Percentiles rank a stretch among this genome's conserved stretches.
Evolutionary conservation across 2,329 filamentous ascomycete species (phyloP).

Genomic region (Endoconidiophora laricicola): DNA sequence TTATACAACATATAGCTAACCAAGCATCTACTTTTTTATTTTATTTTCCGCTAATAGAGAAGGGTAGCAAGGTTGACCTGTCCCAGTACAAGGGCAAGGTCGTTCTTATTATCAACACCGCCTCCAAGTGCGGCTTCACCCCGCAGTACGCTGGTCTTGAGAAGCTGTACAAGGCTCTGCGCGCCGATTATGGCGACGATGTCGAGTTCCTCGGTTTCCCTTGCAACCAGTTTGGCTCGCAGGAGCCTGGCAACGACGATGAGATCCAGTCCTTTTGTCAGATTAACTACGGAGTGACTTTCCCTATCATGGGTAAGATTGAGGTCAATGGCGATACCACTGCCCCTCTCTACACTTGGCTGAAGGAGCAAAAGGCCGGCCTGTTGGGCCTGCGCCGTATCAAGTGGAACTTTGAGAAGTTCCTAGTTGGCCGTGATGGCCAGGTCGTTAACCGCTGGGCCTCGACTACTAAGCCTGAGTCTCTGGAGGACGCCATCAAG

Average conservation of each 20-base stretch:
- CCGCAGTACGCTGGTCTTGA: conserved; percentile 87
- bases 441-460: conserved; percentile 76
- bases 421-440: conserved; percentile 72
- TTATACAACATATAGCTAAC: too few species aligned
- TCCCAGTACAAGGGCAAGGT: conserved; percentile 73
- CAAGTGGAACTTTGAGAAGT: conserved; percentile 99
- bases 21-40: too few species aligned
- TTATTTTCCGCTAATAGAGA: conserved; percentile 17
- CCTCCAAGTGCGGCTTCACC: conserved; percentile 97
- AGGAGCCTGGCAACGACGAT: conserved; percentile 73
- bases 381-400: conserved; percentile 75
- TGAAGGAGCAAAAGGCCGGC: conserved; percentile 59
- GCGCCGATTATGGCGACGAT: conserved; percentile 50
- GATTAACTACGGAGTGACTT: conserved; percentile 83
- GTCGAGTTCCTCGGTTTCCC: conserved; percentile 90
- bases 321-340: conserved; percentile 83
- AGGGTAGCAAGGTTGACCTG: conserved; percentile 55
- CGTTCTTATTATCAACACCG: conserved; percentile 90
- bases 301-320: conserved; percentile 81
- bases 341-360: conserved; percentile 63
- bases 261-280: conserved; percentile 76
- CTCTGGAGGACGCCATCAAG: conserved; percentile 57
- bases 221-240: conserved; percentile 90
- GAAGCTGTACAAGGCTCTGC: conserved; percentile 68
- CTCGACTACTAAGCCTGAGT: conserved; percentile 72